A percentile compares a stretch with the other conserved stretches of the same genome.
phyloP scores from a whole-genome alignment of 176 grass and related monocot species.

The Eragrostis nindensis region DNA sequence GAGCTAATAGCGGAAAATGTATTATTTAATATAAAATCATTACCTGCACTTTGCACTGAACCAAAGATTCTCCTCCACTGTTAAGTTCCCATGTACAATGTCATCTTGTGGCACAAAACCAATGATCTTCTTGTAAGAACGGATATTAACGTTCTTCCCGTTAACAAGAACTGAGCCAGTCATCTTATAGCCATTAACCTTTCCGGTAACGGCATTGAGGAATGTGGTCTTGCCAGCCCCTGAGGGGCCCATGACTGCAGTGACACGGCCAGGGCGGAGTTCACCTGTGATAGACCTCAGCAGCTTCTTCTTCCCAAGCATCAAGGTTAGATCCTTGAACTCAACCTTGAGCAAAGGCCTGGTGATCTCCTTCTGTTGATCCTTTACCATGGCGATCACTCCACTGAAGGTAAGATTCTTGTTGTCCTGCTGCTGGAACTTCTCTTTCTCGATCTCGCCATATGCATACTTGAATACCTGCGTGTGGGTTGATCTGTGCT shows the following conservation, averaged over 20 bases:
- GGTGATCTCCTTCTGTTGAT: conserved; percentile 47
- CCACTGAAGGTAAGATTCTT: conserved; percentile 74
- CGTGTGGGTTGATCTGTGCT: conserved; percentile 69
- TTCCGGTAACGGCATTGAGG: conserved; percentile 88
- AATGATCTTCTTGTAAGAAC: conserved; percentile 93
- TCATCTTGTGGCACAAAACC: conserved; percentile 98
- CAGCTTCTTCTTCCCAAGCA: conserved; percentile 78
- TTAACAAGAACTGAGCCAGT: conserved; percentile 80
- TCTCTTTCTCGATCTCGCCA: conserved; percentile 86
- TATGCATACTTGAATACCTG: conserved; percentile 87
- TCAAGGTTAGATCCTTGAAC: conserved; percentile 82
- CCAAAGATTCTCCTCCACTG: conserved; percentile 97
- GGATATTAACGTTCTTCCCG: conserved; percentile 55
- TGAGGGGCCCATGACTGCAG: conserved; percentile 94
- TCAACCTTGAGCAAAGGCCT: conserved; percentile 82
- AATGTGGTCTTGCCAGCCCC: conserved; percentile 98
- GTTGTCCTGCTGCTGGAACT: conserved; percentile 65
- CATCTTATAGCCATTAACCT: conserved; percentile 73
- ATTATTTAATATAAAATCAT: background rate
- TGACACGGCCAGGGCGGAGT: conserved; percentile 72
- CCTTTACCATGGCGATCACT: conserved; percentile 60
- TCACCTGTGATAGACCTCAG: conserved; percentile 78
- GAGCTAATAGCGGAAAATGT: background rate
- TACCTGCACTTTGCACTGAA: conserved; percentile 99
- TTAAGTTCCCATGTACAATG: conserved; percentile 92